Evolutionary conservation across 495 filamentous ascomycete species (phyloP).

Genomic region (Penicillium silybi): DNA sequence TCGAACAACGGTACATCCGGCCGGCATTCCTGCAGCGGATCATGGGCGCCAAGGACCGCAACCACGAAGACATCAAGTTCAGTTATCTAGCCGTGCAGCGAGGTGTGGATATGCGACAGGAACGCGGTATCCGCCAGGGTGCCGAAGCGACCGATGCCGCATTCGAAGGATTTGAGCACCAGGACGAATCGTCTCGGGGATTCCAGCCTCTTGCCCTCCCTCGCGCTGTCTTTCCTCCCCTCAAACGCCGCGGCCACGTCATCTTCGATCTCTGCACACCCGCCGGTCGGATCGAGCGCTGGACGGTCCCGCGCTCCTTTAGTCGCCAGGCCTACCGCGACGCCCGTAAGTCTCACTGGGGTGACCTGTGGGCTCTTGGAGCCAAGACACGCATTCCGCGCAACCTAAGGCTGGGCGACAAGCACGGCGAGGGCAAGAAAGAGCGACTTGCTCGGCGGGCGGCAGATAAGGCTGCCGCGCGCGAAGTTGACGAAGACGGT

Average conservation of each 20-base stretch:
- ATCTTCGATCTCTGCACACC: conserved; percentile 91
- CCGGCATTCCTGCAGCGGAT: conserved; percentile 79
- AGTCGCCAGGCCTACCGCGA: conserved; percentile 80
- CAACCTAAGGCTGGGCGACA: conserved; percentile 57
- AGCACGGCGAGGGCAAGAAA: conserved; percentile 54
- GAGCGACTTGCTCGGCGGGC: conserved; percentile 38
- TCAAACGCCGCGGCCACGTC: conserved; percentile 86
- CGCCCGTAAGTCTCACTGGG: conserved; percentile 86
- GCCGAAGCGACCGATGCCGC: conserved; percentile 44
- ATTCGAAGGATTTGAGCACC: conserved; percentile 47
- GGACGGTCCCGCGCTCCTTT: conserved; percentile 82
- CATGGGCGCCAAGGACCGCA: conserved; percentile 62
- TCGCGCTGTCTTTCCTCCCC: conserved; percentile 68
- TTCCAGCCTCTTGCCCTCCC: conserved; percentile 69
- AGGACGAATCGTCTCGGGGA: conserved; percentile 10
- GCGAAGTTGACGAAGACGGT: conserved; percentile 17
- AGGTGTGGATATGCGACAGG: conserved; percentile 54
- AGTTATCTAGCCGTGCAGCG: conserved; percentile 87
- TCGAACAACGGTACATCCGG: conserved; percentile 81
- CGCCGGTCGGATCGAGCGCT: conserved; percentile 80
- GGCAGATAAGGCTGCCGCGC: conserved; percentile 26
- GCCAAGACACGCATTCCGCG: conserved; percentile 75
- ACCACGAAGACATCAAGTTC: conserved; percentile 87
- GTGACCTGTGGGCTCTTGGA: conserved; percentile 92
- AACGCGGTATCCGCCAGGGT: conserved; percentile 36